Evolutionary conservation across 2,329 filamentous ascomycete species (phyloP), one percentile per base, ranked within the genome.

Genomic region (Hypocrella siamensis): DNA sequence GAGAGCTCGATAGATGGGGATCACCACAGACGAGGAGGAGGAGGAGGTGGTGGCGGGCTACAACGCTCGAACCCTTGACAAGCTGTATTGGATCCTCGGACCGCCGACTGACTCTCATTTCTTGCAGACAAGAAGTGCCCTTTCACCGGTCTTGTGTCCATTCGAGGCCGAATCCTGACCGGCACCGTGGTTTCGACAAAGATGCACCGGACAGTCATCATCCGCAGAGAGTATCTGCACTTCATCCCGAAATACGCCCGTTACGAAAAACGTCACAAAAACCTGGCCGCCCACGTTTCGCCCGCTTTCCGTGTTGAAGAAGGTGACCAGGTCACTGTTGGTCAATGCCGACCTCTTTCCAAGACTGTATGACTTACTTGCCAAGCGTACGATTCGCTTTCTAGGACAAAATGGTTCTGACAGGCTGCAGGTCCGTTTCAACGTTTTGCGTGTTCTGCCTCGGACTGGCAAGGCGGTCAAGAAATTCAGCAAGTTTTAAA

Each of bases 241-340:
- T 98, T 83, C 71, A 81, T 98, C 61, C 86, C 86, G 66, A 98
- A 98, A 75, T 98, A 98, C 79, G 75, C 82, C 62, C 83, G 90
- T 79, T 98, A 98, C 68, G 92, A 98, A 84, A 96, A 94, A 80
- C 78, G 90, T 65, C 90, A 98, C 83, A 94, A 94, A 81, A 98
- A 98, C 79, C 75, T 98, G 47, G 84, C 90, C 57, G 90, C 88
- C 49, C 90, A 98, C 77, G 88, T 96, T 56, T 94, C 86, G 46
- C 90, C 90, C 54, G 88, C 88, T 65, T 98, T 98, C 85, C 90
- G 90, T 93, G 86, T 96, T 54, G 82, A 93, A 73, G 88, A 96
- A 63, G 92, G 90, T 77, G 90, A 98, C 69, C 80, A 88, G 70
- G 92, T 98, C 55, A 93, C 88, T 53, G 88, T 98, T 65, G 90